Evolutionary conservation across 139 green algal genomes (phyloP).

Genomic region (Haematococcus sp.): DNA sequence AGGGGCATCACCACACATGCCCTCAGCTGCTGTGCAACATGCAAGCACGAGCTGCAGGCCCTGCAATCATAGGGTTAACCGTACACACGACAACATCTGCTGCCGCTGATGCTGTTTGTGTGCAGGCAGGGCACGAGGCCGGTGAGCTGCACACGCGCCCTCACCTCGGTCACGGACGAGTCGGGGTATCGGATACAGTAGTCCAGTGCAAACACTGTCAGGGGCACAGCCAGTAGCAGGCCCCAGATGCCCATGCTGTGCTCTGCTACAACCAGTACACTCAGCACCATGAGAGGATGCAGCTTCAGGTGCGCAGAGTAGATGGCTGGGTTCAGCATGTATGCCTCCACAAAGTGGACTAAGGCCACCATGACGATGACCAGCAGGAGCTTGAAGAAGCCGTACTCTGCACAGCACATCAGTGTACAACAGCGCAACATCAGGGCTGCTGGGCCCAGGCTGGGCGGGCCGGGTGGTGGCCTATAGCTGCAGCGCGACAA

Average conservation of each 20-base stretch:
- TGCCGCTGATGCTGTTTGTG: no score
- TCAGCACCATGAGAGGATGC: slow-evolving; percentile 79
- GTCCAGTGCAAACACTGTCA: slow-evolving; percentile 89
- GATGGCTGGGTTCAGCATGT: slow-evolving; percentile 74
- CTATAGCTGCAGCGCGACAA: no score
- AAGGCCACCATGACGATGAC: slow-evolving; percentile 75
- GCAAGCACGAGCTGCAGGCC: no score
- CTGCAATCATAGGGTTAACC: no score
- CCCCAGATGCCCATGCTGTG: slow-evolving; percentile 92
- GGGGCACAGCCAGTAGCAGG: slow-evolving; percentile 87
- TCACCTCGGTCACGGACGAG: background rate
- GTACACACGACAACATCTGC: no score
- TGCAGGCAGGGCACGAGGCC: no score
- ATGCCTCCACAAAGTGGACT: slow-evolving; percentile 77
- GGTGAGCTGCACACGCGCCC: background rate
- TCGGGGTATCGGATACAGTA: slow-evolving; percentile 58
- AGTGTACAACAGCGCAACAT: no score
- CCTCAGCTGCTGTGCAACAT: no score
- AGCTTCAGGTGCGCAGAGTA: slow-evolving; percentile 88
- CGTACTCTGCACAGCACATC: slow-evolving; percentile 58
- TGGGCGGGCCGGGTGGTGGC: no score
- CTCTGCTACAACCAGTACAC: slow-evolving; percentile 65
- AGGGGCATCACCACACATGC: no score
- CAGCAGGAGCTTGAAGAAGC: slow-evolving; percentile 84
- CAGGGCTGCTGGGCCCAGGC: no score